Conservation (phyloP, 106 monocot genomes). For the Apostasia shenzhenica region DNA sequence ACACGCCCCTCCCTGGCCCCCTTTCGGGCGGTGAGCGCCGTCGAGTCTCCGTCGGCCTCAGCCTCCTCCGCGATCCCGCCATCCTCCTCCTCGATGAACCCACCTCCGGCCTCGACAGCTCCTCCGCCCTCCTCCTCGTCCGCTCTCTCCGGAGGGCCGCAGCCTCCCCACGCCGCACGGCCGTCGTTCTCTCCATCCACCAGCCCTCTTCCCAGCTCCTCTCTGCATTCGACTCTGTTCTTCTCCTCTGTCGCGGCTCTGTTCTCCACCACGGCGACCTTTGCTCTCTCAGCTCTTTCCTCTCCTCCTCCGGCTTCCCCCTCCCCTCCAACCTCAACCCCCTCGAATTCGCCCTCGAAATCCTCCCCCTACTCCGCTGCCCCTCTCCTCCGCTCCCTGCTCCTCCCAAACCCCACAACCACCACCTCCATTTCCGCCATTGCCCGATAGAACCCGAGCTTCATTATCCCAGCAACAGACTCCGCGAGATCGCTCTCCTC, state of each 20-base stretch:
- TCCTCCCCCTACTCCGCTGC: slow-evolving; percentile 43
- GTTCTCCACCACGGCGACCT: slow-evolving; percentile 75
- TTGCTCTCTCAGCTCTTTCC: slow-evolving; percentile 45
- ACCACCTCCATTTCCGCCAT: not conserved
- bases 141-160: slow-evolving; percentile 43
- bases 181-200: slow-evolving; percentile 81
- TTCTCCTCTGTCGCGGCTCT: slow-evolving; percentile 65
- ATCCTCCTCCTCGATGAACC: slow-evolving; percentile 94
- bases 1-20: slow-evolving; percentile 47
- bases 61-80: slow-evolving; percentile 64
- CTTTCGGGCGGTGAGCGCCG: slow-evolving; percentile 87
- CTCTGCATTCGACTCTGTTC: slow-evolving; percentile 59
- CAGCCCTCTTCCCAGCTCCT: slow-evolving; percentile 78
- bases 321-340: slow-evolving; percentile 74
- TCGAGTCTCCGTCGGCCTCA: slow-evolving; percentile 79
- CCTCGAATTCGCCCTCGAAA: slow-evolving; percentile 82
- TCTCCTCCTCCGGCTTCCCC: slow-evolving; percentile 43
- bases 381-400: slow-evolving; percentile 9
- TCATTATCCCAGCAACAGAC: slow-evolving; percentile 45
- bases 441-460: not conserved
- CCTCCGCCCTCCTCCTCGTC: slow-evolving; percentile 58
- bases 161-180: slow-evolving; percentile 22
- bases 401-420: not conserved
- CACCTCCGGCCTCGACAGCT: slow-evolving; percentile 89
- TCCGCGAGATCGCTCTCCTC: slow-evolving; percentile 47